Evolutionary conservation across 768 basidiomycete species (phyloP), one percentile per base, ranked within the genome.

Genomic region (Lactarius indigo): DNA sequence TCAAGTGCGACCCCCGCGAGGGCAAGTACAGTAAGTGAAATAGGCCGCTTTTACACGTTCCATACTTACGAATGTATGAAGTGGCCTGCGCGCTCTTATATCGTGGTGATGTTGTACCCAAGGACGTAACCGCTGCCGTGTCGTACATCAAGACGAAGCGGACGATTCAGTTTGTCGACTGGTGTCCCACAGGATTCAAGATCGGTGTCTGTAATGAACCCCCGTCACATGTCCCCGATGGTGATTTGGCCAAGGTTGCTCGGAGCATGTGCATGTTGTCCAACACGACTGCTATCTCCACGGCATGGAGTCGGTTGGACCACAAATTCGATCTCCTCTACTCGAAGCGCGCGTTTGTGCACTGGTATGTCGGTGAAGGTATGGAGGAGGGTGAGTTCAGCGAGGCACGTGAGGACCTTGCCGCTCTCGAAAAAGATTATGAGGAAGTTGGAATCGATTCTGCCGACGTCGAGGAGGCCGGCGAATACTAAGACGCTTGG

Each of bases 341-440:
- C 80, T 88, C 88, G 60, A 86, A 81, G 76, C 80, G 80, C 70
- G 80, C 81, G 10, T 80, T 84, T 70, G 80, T 82, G 10, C 81
- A 84, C 75, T 83, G 84, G 85, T 86, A 91, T 76, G 88, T 89
- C 66, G 87, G 88, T 68, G 87, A 90, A 76, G 87, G 88, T 75
- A 90, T 90, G 87, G 87, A 90, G 76, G 87, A 90, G 85, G 96
- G 96, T 76, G 96, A 99, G 81, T 98, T 98, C 82, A 96, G 94
- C 23, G 96, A 98, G 82, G 96, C 96, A 23, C 91, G 96, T 67
- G 97, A 99, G 81, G 96, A 99, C 77, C 89, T 99, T 65, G 97
- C 96, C n/a, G 96, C 96, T n/a, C 87, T 99, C 63, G 96, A 98
- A 84, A 97, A 94, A 78, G 94, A 94, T 71, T 95, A 94, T 73